Evolutionary conservation across 2,329 filamentous ascomycete genomes (phyloP), one percentile per base, ranked within the genome.

Genomic region (Sphaerulina populicola): DNA sequence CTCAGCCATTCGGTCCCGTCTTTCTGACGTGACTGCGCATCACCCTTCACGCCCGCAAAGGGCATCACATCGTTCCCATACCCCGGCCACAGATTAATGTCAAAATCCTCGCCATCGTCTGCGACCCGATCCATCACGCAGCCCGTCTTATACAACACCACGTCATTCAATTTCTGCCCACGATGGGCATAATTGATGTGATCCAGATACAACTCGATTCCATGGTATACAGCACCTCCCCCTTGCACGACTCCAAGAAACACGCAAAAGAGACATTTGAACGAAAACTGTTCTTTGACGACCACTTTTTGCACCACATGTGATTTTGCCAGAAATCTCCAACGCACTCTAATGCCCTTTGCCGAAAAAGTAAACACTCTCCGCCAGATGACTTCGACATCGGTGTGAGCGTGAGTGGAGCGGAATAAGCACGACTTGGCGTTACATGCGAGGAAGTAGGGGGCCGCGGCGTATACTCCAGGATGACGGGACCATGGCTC

Each of bases 251-350:
- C 15, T 9, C 63, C 65, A 54, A 68, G 62, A 7, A 69, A 69
- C 45, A 68, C 70, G 56, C 74, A 76, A 55, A 75, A 76, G 21
- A 74, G 66, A 56, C 74, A 76, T 18, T 69, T 72, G 57, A 69
- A 75, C 3, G 59, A 64, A 46, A 61, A 65, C 30, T 62, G 52
- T 38, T 62, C 52, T 46, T 55, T 61, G 43, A 56, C 60, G 47
- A 61, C 57, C 47, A 63, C 59, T 21, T 63, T 62, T 41, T 66
- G 68, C 50, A 67, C 59, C 9, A 74, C 65, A 58, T 76, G 73
- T 15, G 63, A 69, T 56, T 75, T 74, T 8, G 73, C 73, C 2
- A 76, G 64, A 51, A 76, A 76, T 6, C 64, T 57, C 71, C 72
- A 76, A 9, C 72, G 70, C 52, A 72, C 73, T 11, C 68, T 66